A percentile compares a stretch with the other conserved stretches of the same genome.
These are phyloP conservation scores for Biscogniauxia mediterranea DNA, from an alignment of 2,329 filamentous ascomycete genomes.

Conservation along the genomic window DNA sequence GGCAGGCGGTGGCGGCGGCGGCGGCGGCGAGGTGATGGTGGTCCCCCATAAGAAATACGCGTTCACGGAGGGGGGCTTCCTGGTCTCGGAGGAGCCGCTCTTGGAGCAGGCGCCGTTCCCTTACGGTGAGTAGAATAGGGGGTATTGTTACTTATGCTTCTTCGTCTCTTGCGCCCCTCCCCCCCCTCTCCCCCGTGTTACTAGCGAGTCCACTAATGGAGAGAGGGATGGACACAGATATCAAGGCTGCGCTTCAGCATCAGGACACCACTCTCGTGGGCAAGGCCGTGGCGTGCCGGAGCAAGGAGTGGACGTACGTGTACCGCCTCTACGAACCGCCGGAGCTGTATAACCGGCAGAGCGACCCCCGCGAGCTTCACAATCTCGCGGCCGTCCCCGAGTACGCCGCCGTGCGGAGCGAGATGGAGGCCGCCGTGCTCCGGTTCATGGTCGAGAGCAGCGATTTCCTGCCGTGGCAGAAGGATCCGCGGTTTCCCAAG, in stretches of 20 bases:
- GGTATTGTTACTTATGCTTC: not conserved
- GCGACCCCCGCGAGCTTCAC: not conserved
- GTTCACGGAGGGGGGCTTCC: conserved; percentile 45
- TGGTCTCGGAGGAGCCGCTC: conserved; percentile 43
- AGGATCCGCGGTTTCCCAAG: too few relatives aligned
- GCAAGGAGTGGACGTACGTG: conserved; percentile 40
- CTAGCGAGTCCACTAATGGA: too few relatives aligned
- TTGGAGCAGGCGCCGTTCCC: conserved; percentile 43
- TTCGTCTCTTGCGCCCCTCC: too few relatives aligned
- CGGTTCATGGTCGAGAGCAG: too few relatives aligned
- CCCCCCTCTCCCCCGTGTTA: too few relatives aligned
- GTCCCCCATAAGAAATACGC: conserved; percentile 38
- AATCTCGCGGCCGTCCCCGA: not conserved
- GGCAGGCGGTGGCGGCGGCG: too few relatives aligned
- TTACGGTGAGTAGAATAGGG: conserved; percentile 34
- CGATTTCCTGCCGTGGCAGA: too few relatives aligned
- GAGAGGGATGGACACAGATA: conserved; percentile 3
- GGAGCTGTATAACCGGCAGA: not conserved
- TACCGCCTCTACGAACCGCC: conserved; percentile 31
- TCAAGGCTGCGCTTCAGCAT: conserved; percentile 45
- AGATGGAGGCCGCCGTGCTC: not conserved
- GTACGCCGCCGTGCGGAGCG: not conserved
- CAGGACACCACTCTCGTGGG: conserved; percentile 42
- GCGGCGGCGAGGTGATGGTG: not conserved
- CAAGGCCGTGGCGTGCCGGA: conserved; percentile 34